Evolutionary conservation across 2,329 filamentous ascomycete species (phyloP).

Genomic region (Blastomyces silverae): DNA sequence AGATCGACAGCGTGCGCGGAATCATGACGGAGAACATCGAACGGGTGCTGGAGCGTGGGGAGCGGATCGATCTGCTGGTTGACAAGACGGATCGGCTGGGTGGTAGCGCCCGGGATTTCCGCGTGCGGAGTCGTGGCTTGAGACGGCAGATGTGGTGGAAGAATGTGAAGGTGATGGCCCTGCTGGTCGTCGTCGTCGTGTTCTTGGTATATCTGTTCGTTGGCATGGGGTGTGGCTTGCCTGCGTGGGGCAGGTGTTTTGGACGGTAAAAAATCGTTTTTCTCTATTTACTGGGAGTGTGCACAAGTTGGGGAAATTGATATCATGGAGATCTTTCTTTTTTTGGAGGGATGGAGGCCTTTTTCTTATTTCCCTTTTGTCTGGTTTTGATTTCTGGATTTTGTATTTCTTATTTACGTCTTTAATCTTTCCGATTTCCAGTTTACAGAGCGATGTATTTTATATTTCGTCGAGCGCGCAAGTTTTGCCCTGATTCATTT

Average conservation of each 20-base stretch:
- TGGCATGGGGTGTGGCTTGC: conserved; percentile 65
- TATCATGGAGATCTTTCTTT: background rate
- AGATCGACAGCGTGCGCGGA: conserved; percentile 86
- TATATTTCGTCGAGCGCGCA: background rate
- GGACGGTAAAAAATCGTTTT: conserved; percentile 21
- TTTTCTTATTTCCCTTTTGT: background rate
- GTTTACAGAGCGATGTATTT: background rate
- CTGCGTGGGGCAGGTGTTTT: conserved; percentile 46
- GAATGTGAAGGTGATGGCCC: conserved; percentile 88
- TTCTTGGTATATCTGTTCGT: conserved; percentile 66
- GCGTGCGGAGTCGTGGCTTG: conserved; percentile 75
- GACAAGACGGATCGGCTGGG: conserved; percentile 94
- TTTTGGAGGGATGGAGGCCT: background rate
- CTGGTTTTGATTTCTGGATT: background rate
- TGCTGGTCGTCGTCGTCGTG: conserved; percentile 63
- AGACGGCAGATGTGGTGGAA: conserved; percentile 99
- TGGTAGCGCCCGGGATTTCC: conserved; percentile 81
- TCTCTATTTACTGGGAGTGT: background rate
- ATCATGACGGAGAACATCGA: conserved; percentile 98
- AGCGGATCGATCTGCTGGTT: conserved; percentile 86
- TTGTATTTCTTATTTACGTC: background rate
- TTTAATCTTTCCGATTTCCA: background rate
- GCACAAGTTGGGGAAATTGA: background rate
- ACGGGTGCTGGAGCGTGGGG: conserved; percentile 77
- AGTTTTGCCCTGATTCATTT: background rate